A percentile compares a stretch with the other conserved stretches of the same genome.
These are phyloP conservation scores for Pythium graminicola DNA, from an alignment of 352 stramenopile genomes.

Conservation along the genomic window DNA sequence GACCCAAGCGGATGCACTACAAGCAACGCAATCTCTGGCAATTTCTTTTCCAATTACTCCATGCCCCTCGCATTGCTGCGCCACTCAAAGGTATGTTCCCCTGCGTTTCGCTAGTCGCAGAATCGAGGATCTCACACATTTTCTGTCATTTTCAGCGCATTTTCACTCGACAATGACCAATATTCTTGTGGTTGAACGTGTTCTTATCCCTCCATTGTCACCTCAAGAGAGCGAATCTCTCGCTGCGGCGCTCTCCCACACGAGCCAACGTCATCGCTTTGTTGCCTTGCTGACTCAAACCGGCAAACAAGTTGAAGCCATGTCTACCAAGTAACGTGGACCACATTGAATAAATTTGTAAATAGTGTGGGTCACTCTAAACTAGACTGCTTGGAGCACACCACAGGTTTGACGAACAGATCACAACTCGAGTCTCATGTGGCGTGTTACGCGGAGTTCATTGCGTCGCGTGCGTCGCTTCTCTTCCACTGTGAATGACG, in stretches of 20 bases:
- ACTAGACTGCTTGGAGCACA: neutral
- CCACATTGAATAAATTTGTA: conserved; percentile 7
- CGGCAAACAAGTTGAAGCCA: conserved; percentile 22
- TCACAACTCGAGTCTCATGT: neutral
- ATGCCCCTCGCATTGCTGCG: conserved; percentile 44
- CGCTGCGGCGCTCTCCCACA: conserved; percentile 28
- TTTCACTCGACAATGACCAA: conserved; percentile 38
- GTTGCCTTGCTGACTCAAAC: conserved; percentile 12
- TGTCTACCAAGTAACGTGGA: conserved; percentile 14
- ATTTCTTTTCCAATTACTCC: conserved; percentile 67
- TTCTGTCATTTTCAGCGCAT: conserved; percentile 20
- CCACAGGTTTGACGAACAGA: conserved; percentile 2
- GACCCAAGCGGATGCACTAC: conserved; percentile 39
- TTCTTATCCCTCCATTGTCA: conserved; percentile 28
- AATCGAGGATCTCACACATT: neutral
- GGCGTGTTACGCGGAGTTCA: conserved; percentile 5
- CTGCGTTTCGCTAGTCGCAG: neutral
- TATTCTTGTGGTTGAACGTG: conserved; percentile 25
- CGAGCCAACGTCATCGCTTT: conserved; percentile 53
- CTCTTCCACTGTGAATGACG: conserved; percentile 1
- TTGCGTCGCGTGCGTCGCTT: conserved; percentile 20
- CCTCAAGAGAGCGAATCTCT: conserved; percentile 31
- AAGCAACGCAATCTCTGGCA: conserved; percentile 51
- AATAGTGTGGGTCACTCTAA: conserved; percentile 17
- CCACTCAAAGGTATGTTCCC: conserved; percentile 13